Evolutionary conservation across 441 rosid species (phyloP).

Genomic region (Capsella rubella): DNA sequence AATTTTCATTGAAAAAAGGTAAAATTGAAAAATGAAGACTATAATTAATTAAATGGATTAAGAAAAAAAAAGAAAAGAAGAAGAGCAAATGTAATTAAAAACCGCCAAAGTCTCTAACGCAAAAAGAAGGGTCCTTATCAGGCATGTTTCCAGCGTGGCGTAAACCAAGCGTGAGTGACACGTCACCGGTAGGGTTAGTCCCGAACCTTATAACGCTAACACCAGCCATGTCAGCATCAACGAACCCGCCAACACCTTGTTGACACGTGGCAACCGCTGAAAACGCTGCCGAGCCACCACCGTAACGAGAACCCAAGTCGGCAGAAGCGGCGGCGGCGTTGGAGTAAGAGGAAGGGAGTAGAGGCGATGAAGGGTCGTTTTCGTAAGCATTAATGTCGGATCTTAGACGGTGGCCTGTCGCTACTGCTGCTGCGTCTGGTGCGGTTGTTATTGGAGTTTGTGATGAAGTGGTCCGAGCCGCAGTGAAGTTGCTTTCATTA

Average conservation of each 20-base stretch:
- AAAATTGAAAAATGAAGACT: constrained; percentile 14
- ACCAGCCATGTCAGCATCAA: constrained; percentile 54
- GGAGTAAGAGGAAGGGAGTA: constrained; percentile 33
- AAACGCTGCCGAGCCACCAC: constrained; percentile 30
- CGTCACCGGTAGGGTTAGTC: constrained; percentile 73
- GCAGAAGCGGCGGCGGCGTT: constrained; percentile 29
- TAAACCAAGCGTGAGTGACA: constrained; percentile 94
- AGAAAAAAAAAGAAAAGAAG: constrained; percentile 9
- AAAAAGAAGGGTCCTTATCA: constrained; percentile 71
- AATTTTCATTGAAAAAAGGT: background rate
- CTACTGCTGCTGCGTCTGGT: constrained; percentile 34
- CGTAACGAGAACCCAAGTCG: constrained; percentile 30
- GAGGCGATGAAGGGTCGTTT: constrained; percentile 62
- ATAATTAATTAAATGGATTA: constrained; percentile 32
- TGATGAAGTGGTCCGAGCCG: constrained; percentile 53
- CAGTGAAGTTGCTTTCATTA: constrained; percentile 47
- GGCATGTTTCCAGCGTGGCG: constrained; percentile 88
- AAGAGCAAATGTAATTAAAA: constrained; percentile 49
- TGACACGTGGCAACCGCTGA: constrained; percentile 40
- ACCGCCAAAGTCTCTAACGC: constrained; percentile 79
- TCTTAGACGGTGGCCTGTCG: constrained; percentile 53
- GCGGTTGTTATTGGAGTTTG: constrained; percentile 61
- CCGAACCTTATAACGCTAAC: constrained; percentile 70
- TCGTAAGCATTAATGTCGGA: constrained; percentile 65
- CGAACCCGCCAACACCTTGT: constrained; percentile 49